These are phyloP conservation scores for Pisolithus microcarpus DNA, from an alignment of 768 basidiomycete species.

Conservation along the genomic window DNA sequence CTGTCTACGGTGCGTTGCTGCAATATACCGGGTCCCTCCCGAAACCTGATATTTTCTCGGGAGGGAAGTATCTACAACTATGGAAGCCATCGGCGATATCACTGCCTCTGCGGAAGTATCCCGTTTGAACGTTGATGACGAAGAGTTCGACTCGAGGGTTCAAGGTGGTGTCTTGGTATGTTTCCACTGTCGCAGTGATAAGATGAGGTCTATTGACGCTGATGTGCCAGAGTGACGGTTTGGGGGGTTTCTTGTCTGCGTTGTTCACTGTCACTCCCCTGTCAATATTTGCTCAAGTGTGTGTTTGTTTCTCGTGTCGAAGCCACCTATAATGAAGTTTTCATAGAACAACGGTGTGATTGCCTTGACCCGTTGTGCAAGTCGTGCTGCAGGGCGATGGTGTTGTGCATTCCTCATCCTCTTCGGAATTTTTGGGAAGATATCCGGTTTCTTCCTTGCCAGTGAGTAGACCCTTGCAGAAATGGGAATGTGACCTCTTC, in stretches of 20 bases:
- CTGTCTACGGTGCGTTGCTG: slow-evolving; percentile 44
- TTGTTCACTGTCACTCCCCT: slow-evolving; percentile 77
- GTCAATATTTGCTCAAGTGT: slow-evolving; percentile 65
- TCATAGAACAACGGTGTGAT: slow-evolving; percentile 76
- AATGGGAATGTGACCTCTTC: background rate
- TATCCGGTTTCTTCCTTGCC: slow-evolving; percentile 78
- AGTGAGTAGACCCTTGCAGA: slow-evolving; percentile 31
- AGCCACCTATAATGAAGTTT: background rate
- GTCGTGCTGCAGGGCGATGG: slow-evolving; percentile 69
- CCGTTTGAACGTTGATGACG: slow-evolving; percentile 61
- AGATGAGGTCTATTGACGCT: background rate
- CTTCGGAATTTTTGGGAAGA: slow-evolving; percentile 74
- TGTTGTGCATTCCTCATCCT: slow-evolving; percentile 75
- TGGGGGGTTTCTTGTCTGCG: slow-evolving; percentile 73
- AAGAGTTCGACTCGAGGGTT: slow-evolving; percentile 72
- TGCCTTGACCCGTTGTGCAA: slow-evolving; percentile 79
- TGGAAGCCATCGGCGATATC: slow-evolving; percentile 84
- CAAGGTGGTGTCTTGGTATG: slow-evolving; percentile 73
- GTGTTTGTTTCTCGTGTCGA: background rate
- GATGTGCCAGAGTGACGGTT: slow-evolving; percentile 54
- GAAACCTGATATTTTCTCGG: background rate
- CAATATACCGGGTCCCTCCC: slow-evolving; percentile 22
- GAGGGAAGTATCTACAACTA: slow-evolving; percentile 55
- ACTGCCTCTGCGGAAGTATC: slow-evolving; percentile 81
- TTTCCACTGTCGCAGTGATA: background rate